Evolutionary conservation across 495 filamentous ascomycete genomes (phyloP), one percentile per base, ranked within the genome.

Genomic region (Penicillium desertorum): DNA sequence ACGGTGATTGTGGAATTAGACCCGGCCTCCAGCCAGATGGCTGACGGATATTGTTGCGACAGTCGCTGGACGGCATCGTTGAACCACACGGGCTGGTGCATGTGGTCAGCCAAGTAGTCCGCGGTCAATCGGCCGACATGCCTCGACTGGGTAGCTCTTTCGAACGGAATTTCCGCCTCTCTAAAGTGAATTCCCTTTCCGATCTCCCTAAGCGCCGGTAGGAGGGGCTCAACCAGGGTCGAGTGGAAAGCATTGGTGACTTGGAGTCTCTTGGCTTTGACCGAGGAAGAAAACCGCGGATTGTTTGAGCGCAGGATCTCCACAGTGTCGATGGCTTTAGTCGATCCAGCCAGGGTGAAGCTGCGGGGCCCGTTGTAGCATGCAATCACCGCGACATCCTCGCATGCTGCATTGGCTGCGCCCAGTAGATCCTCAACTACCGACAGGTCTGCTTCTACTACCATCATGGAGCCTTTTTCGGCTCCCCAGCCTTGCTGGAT

Each of bases 171-270:
- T 0, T 14, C 37, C 41, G 75, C 58, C 62, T 64, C 17, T 42
- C 68, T 56, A 54, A 77, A 68, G 1, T 23, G 50, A 3, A 79
- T 2, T 0, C 48, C 56, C 7, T 68, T 4, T 0, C 58, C 73
- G 2, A 71, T 6, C 0, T 56, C 29, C 3, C 65, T 53, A 1
- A 83, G 64, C 0, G 16, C 30, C 7, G 7, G 11, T 2, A 23
- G 50, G 7, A 83, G 49, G 4, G 66, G 62, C 12, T 82, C 77
- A 1, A 78, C 70, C 0, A 83, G 58, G 1, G 54, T 56, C 0
- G 75, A 83, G 55, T 85, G 82, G 57, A 81, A 85, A 0, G 76
- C 81, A 58, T 85, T 76, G 1, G 78, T 79, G 14, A 80, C 77
- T 32, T 73, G 66, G 3, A 83, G 62, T 34, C 64, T 64, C 59